A percentile compares a stretch with the other conserved stretches of the same genome.
Evolutionary conservation across 106 monocot species (phyloP).

Genomic region (Cymbidium sinense): DNA sequence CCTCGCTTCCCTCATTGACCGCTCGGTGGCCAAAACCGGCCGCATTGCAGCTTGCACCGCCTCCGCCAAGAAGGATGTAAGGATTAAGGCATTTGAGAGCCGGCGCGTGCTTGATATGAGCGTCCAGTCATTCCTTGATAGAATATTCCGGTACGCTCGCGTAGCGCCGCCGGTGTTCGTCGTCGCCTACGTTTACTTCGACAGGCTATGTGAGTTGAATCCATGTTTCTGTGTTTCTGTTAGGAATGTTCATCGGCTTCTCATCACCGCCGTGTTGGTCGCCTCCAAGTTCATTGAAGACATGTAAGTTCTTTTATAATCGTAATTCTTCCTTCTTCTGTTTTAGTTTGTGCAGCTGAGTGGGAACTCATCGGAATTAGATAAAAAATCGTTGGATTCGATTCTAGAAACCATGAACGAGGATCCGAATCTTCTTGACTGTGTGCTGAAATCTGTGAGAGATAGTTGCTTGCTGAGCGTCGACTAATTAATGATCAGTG

Average conservation of each 20-base stretch:
- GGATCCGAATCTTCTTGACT: no score
- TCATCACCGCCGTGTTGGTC: conserved; percentile 50
- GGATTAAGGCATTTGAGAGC: conserved; percentile 27
- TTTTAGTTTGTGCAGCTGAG: background rate
- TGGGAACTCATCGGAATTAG: no score
- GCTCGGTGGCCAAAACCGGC: conserved; percentile 40
- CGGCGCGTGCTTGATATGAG: conserved; percentile 50
- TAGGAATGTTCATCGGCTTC: conserved; percentile 44
- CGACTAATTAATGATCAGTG: no score
- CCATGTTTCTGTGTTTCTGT: conserved; percentile 16
- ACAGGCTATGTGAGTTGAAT: conserved; percentile 44
- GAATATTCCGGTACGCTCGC: conserved; percentile 52
- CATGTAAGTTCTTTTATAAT: conserved; percentile 20
- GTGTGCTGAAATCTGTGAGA: no score
- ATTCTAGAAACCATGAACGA: no score
- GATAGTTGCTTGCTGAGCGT: no score
- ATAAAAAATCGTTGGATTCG: no score
- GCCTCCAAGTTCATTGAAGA: conserved; percentile 80
- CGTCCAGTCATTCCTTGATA: conserved; percentile 56
- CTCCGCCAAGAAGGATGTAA: background rate
- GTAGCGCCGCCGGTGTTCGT: conserved; percentile 62
- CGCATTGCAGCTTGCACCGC: background rate
- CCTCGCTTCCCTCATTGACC: conserved; percentile 59
- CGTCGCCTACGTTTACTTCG: conserved; percentile 77
- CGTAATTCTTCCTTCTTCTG: background rate